Percentiles rank a stretch among this genome's conserved stretches.
Conservation (phyloP, 768 basidiomycete species). For the Artomyces pyxidatus region DNA sequence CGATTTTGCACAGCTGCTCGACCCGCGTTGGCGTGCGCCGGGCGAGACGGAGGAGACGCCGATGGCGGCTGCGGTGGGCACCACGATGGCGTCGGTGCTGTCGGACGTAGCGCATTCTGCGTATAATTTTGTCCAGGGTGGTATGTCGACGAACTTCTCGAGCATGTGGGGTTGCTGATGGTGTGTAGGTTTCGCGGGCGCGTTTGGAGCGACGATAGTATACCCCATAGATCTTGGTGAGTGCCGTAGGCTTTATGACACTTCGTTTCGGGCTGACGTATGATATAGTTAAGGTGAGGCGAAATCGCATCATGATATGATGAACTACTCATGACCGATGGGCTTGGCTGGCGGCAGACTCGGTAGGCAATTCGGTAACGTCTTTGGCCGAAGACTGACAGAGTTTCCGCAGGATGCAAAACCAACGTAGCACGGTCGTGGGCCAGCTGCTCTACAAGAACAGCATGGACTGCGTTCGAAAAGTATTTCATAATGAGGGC, state of each 20-base stretch:
- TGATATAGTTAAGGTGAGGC: constrained; percentile 61
- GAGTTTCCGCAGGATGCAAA: constrained; percentile 69
- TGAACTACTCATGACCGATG: neutral
- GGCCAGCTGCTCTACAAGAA: constrained; percentile 97
- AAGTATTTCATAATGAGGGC: constrained; percentile 93
- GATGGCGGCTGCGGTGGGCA: constrained; percentile 18
- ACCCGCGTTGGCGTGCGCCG: constrained; percentile 81
- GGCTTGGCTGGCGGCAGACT: constrained; percentile 34
- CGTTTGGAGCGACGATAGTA: constrained; percentile 93
- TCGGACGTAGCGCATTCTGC: constrained; percentile 55
- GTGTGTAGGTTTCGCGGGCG: constrained; percentile 76
- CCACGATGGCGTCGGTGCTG: constrained; percentile 36
- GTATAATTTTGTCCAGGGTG: constrained; percentile 87
- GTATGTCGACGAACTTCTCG: constrained; percentile 29
- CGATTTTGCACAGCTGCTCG: constrained; percentile 90
- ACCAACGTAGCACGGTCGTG: constrained; percentile 93
- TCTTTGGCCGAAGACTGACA: neutral
- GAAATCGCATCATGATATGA: neutral
- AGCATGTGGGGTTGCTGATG: no score
- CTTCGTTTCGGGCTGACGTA: constrained; percentile 6
- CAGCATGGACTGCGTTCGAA: constrained; percentile 87
- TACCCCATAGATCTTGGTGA: constrained; percentile 92
- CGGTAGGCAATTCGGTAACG: constrained; percentile 33
- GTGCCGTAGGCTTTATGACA: constrained; percentile 23
- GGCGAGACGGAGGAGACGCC: constrained; percentile 37